Conservation (phyloP, 2,329 filamentous ascomycete genomes). For the Venturiaceae sp. region DNA sequence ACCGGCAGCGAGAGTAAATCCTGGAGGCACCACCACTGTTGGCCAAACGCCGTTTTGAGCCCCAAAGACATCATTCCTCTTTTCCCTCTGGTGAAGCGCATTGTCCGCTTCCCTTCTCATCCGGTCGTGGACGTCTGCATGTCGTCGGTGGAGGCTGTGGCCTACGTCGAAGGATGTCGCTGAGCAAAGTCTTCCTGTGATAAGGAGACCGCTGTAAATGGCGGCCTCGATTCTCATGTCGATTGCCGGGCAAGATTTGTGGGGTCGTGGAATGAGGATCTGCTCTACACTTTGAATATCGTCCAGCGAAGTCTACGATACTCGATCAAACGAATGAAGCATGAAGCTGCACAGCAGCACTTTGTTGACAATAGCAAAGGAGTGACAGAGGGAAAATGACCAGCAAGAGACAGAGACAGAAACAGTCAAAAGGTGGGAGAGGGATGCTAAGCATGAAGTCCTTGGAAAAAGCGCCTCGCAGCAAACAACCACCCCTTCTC, state of each 20-base stretch:
- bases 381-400: background rate
- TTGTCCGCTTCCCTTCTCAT: slow-evolving; percentile 6
- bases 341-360: slow-evolving; percentile 8
- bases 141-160: background rate
- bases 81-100: background rate
- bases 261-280: background rate
- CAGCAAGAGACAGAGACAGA: background rate
- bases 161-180: background rate
- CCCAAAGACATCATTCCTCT: slow-evolving; percentile 7
- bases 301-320: slow-evolving; percentile 3
- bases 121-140: slow-evolving; percentile 4
- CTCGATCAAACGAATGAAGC: background rate
- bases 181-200: background rate
- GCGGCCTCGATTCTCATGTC: slow-evolving; percentile 9
- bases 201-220: background rate
- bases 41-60: slow-evolving; percentile 7
- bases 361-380: background rate
- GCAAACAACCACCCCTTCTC: background rate
- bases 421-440: background rate
- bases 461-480: background rate
- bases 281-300: background rate
- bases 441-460: slow-evolving; percentile 2
- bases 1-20: slow-evolving; percentile 7
- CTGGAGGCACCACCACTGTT: slow-evolving; percentile 7
- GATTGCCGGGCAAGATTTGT: slow-evolving; percentile 3